A percentile compares a stretch with the other conserved stretches of the same genome.
phyloP scores from a whole-genome alignment of 2,329 filamentous ascomycete genomes.

The Fusarium sp. region DNA sequence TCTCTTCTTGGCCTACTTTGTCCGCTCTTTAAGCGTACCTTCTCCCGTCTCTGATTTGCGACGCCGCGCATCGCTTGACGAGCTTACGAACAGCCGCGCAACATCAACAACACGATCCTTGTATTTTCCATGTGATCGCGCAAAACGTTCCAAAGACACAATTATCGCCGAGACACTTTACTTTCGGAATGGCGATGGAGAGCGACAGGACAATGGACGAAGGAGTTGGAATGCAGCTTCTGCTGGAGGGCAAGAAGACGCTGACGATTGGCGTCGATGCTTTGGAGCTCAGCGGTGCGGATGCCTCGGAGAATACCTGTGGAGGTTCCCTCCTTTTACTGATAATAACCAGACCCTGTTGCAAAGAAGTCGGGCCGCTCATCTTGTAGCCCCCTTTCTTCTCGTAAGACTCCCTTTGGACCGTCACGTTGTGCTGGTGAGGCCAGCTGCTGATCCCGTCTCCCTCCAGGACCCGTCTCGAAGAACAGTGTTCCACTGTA shows the following conservation, averaged over 20 bases:
- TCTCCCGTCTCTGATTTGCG: not conserved
- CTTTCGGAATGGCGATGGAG: conserved; percentile 14
- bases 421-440: not conserved
- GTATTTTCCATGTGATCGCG: conserved; percentile 3
- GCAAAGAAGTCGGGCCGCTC: conserved; percentile 35
- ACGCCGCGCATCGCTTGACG: not conserved
- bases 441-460: conserved; percentile 14
- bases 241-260: conserved; percentile 47
- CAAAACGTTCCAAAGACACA: not conserved
- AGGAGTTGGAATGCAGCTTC: conserved; percentile 44
- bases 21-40: conserved; percentile 5
- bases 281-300: conserved; percentile 52
- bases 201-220: conserved; percentile 36
- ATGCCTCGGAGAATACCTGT: conserved; percentile 16
- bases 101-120: conserved; percentile 7
- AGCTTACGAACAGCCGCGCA: not conserved
- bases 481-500: conserved; percentile 74
- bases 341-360: conserved; percentile 38
- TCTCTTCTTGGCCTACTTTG: not conserved
- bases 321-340: conserved; percentile 12
- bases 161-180: not conserved
- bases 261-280: conserved; percentile 48
- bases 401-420: conserved; percentile 22
- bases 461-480: conserved; percentile 36
- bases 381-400: conserved; percentile 37